A percentile compares a stretch with the other conserved stretches of the same genome.
Conservation (phyloP, 2,329 filamentous ascomycete species). For the Aspergillus tamarii region DNA sequence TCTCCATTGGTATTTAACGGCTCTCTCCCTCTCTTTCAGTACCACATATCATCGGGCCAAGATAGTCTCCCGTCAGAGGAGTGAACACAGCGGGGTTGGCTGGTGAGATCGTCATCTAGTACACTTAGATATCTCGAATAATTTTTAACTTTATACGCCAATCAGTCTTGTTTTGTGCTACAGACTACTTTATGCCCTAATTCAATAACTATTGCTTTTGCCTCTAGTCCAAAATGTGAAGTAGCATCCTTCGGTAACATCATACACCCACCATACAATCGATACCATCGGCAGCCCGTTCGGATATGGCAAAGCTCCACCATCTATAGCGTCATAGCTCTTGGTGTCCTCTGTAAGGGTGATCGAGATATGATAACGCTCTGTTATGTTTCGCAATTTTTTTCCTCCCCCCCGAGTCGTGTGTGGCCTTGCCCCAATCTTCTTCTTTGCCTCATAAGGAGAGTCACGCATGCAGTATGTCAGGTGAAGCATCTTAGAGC, state of each 20-base stretch:
- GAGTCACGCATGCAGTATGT: constrained; percentile 6
- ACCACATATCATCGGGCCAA: not conserved
- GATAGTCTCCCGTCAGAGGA: not conserved
- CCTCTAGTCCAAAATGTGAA: not conserved
- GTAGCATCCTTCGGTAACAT: not conserved
- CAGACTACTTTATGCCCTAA: not conserved
- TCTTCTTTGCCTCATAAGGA: not conserved
- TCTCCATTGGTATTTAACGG: not conserved
- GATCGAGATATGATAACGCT: not conserved
- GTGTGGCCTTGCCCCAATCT: not conserved
- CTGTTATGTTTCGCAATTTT: not conserved
- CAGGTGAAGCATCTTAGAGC: constrained; percentile 6
- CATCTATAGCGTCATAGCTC: not conserved
- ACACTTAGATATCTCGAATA: not conserved
- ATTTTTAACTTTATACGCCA: not conserved
- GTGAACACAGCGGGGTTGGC: not conserved
- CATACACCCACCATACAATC: not conserved
- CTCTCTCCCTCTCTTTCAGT: not conserved
- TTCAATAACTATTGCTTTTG: not conserved
- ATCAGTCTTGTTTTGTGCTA: not conserved
- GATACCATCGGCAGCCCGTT: not conserved
- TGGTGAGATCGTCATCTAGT: not conserved
- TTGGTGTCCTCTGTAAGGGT: not conserved
- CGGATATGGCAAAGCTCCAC: not conserved
- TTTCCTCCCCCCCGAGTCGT: not conserved